phyloP scores from a whole-genome alignment of 805 yeast genomes.

The Cyberlindnera misumaiensis region DNA sequence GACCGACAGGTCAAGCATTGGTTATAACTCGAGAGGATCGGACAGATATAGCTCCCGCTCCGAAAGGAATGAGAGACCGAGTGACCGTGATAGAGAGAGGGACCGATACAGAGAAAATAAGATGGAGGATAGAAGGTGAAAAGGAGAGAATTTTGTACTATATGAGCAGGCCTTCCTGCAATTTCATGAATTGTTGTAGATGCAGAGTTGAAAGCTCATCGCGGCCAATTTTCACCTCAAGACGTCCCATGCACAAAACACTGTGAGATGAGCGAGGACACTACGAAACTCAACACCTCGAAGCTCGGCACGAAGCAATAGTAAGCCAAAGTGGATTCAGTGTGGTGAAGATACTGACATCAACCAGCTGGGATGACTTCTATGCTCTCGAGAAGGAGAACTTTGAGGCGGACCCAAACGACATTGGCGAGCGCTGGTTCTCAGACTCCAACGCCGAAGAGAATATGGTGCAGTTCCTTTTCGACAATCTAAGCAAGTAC shows the following conservation, averaged over 20 bases:
- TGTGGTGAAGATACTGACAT: neutral
- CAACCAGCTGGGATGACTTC: slow-evolving; percentile 74
- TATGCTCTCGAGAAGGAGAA: slow-evolving; percentile 68
- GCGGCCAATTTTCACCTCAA: neutral
- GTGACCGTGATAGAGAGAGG: slow-evolving; percentile 12
- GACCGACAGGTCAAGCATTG: slow-evolving; percentile 8
- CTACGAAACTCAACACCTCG: slow-evolving; percentile 57
- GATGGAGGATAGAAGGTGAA: neutral
- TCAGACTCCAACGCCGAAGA: slow-evolving; percentile 90
- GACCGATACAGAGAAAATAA: slow-evolving; percentile 18
- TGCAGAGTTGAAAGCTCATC: neutral
- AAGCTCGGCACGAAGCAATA: slow-evolving; percentile 82
- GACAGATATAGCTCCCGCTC: slow-evolving; percentile 1
- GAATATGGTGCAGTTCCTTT: slow-evolving; percentile 68
- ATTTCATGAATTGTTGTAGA: too few relatives aligned
- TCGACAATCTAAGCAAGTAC: slow-evolving; percentile 38
- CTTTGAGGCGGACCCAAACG: slow-evolving; percentile 66
- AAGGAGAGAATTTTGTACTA: neutral
- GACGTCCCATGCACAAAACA: neutral
- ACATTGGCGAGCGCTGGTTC: slow-evolving; percentile 96
- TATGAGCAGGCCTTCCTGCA: neutral
- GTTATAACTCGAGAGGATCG: slow-evolving; percentile 1
- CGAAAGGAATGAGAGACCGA: slow-evolving; percentile 7
- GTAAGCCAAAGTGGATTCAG: slow-evolving; percentile 24
- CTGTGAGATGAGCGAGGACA: slow-evolving; percentile 29